A percentile compares a stretch with the other conserved stretches of the same genome.
These are phyloP conservation scores for Amborella trichopoda DNA, from an alignment of 164 flowering plant species.

Conservation along the genomic window DNA sequence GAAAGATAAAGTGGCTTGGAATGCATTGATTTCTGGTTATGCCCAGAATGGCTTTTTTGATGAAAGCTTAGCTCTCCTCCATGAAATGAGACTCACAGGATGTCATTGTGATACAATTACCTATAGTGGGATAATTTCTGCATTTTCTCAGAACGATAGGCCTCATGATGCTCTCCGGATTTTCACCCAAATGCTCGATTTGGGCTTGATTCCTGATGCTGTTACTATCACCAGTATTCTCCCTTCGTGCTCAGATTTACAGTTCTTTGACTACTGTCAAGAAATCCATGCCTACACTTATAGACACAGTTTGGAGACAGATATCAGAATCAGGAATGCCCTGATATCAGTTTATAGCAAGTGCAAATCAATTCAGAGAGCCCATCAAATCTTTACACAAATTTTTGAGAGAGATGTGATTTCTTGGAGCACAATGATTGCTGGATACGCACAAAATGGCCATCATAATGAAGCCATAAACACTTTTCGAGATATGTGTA, in stretches of 20 bases:
- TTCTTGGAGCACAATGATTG: slow-evolving; percentile 27
- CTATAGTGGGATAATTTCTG: slow-evolving; percentile 18
- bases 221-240: slow-evolving; percentile 17
- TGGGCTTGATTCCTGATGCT: slow-evolving; percentile 14
- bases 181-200: slow-evolving; percentile 12
- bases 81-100: slow-evolving; percentile 11
- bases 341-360: slow-evolving; percentile 17
- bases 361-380: slow-evolving; percentile 7
- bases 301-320: slow-evolving; percentile 15
- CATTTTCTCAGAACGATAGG: slow-evolving; percentile 16
- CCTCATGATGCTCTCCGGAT: slow-evolving; percentile 10
- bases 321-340: slow-evolving; percentile 22
- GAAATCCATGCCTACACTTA: slow-evolving; percentile 20
- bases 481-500: slow-evolving; percentile 16
- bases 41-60: slow-evolving; percentile 17
- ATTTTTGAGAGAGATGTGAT: slow-evolving; percentile 13
- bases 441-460: slow-evolving; percentile 17
- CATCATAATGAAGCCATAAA: slow-evolving; percentile 11
- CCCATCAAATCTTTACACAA: slow-evolving; percentile 7
- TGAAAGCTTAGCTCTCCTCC: slow-evolving; percentile 15
- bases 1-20: slow-evolving; percentile 17
- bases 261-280: slow-evolving; percentile 8
- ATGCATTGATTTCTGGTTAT: slow-evolving; percentile 18
- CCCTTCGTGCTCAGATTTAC: slow-evolving; percentile 15
- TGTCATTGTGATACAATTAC: slow-evolving; percentile 15